phyloP scores from a whole-genome alignment of 352 stramenopile genomes.

The Aphanomyces stellatus region DNA sequence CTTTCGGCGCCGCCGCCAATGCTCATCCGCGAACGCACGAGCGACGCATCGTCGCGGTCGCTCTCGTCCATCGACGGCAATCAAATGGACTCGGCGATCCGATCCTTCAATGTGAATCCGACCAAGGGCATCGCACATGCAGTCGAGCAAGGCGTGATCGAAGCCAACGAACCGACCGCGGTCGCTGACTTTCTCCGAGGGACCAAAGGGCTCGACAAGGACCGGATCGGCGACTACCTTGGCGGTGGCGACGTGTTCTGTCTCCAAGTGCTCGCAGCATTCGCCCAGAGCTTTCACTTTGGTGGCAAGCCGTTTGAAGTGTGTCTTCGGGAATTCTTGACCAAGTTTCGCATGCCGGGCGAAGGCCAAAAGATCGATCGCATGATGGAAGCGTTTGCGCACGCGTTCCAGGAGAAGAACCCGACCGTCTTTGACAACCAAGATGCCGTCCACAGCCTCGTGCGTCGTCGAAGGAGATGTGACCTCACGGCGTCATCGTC shows the following conservation, averaged over 20 bases:
- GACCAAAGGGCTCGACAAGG: slow-evolving; percentile 89
- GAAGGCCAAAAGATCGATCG: slow-evolving; percentile 98
- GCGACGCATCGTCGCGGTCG: neutral
- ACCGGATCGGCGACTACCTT: slow-evolving; percentile 94
- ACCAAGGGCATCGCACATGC: neutral
- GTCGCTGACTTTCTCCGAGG: slow-evolving; percentile 92
- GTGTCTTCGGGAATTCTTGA: slow-evolving; percentile 89
- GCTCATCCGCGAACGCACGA: neutral
- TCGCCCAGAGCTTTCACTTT: slow-evolving; percentile 94
- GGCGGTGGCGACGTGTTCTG: slow-evolving; percentile 90
- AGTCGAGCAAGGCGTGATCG: neutral
- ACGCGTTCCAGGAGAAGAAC: slow-evolving; percentile 69
- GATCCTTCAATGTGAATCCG: slow-evolving; percentile 15
- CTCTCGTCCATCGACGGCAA: neutral
- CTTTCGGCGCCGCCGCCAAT: neutral
- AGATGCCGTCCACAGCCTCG: slow-evolving; percentile 97
- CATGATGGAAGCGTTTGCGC: slow-evolving; percentile 95
- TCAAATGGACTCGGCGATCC: slow-evolving; percentile 10
- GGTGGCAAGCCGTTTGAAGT: slow-evolving; percentile 75
- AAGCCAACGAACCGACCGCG: slow-evolving; percentile 30
- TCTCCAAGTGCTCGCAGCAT: slow-evolving; percentile 89
- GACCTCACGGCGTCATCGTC: neutral
- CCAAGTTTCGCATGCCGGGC: slow-evolving; percentile 93
- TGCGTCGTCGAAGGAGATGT: neutral
- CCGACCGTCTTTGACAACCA: slow-evolving; percentile 87